Evolutionary conservation across 1,284 basidiomycete genomes (phyloP).

Genomic region (Lentinula novae-zelandiae): DNA sequence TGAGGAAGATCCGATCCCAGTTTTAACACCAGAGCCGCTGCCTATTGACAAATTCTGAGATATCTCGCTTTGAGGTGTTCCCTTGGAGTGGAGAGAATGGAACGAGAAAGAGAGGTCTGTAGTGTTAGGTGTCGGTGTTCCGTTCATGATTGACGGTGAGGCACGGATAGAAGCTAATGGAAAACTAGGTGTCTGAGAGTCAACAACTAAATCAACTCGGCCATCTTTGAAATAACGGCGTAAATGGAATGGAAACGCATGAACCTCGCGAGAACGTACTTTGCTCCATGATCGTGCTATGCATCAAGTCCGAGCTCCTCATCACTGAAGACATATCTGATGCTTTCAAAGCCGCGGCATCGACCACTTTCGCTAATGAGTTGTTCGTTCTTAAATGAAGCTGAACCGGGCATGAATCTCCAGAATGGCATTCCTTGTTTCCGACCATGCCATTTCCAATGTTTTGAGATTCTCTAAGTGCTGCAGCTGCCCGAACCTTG

Average conservation of each 20-base stretch:
- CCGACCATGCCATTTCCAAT: neutral
- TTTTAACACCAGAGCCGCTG: neutral
- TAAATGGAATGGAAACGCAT: neutral
- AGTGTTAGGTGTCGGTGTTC: neutral
- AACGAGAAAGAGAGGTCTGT: constrained; percentile 1
- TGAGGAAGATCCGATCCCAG: neutral
- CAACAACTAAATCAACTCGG: constrained; percentile 9
- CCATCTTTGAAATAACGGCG: constrained; percentile 6
- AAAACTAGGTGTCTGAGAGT: constrained; percentile 8
- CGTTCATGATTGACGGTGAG: constrained; percentile 7
- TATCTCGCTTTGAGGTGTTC: neutral
- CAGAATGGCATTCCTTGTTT: neutral
- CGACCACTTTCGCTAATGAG: constrained; percentile 8
- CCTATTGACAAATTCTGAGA: constrained; percentile 2
- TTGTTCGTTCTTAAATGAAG: constrained; percentile 1
- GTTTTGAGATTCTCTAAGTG: neutral
- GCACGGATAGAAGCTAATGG: neutral
- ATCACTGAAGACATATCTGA: constrained; percentile 12
- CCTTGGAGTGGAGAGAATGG: neutral
- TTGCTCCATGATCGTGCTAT: constrained; percentile 14
- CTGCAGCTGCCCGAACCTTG: constrained; percentile 11
- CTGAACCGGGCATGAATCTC: neutral
- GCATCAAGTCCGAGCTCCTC: constrained; percentile 7
- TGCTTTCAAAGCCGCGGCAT: constrained; percentile 12
- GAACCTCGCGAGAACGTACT: neutral